Evolutionary conservation across 2,329 filamentous ascomycete genomes (phyloP).

Genomic region (Epichloe sylvatica): DNA sequence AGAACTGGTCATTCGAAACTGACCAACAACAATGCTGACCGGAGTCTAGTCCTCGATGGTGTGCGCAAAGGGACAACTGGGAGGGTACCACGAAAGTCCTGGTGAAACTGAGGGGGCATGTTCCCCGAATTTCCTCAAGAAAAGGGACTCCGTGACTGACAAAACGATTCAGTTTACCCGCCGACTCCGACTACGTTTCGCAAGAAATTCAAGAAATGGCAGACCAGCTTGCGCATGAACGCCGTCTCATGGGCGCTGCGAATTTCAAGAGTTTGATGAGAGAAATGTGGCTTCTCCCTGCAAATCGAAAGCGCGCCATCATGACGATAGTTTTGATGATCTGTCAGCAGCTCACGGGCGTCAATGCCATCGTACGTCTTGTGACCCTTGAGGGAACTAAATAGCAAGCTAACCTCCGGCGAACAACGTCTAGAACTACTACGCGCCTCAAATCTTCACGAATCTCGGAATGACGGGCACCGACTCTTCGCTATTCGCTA

Average conservation of each 20-base stretch:
- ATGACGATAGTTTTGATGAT: slow-evolving; percentile 49
- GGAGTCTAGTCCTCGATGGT: slow-evolving; percentile 47
- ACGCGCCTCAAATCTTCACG: slow-evolving; percentile 55
- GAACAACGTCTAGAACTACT: slow-evolving; percentile 39
- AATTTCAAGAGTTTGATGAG: slow-evolving; percentile 42
- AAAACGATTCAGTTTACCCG: slow-evolving; percentile 28
- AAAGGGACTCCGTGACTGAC: background rate
- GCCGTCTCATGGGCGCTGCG: slow-evolving; percentile 39
- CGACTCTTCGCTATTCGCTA: slow-evolving; percentile 51
- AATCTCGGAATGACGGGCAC: slow-evolving; percentile 46
- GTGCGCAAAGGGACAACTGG: slow-evolving; percentile 54
- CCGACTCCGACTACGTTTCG: slow-evolving; percentile 39
- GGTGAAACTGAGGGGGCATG: slow-evolving; percentile 30
- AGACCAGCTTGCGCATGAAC: slow-evolving; percentile 48
- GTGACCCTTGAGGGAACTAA: background rate
- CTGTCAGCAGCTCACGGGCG: slow-evolving; percentile 62
- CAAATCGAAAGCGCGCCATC: slow-evolving; percentile 50
- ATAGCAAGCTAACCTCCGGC: background rate
- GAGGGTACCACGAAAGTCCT: slow-evolving; percentile 46
- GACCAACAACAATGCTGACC: slow-evolving; percentile 4
- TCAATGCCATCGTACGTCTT: slow-evolving; percentile 31
- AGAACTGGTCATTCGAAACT: background rate
- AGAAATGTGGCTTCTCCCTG: slow-evolving; percentile 48
- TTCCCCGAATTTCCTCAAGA: background rate
- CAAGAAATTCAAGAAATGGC: slow-evolving; percentile 48